phyloP scores from a whole-genome alignment of 257 asterid genomes.

The Asclepias syriaca region DNA sequence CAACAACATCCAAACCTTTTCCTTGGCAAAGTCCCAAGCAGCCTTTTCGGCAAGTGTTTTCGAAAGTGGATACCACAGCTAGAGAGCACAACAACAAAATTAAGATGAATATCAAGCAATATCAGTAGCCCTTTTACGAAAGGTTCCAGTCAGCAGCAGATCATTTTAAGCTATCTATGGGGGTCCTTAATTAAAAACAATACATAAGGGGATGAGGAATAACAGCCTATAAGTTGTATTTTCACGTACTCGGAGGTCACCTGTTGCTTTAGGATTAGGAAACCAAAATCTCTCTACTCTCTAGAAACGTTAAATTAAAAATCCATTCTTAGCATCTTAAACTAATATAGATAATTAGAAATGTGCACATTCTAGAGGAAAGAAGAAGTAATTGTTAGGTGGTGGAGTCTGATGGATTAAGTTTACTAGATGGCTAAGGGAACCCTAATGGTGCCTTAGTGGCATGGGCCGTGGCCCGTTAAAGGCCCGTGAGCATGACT shows the following conservation, averaged over 20 bases:
- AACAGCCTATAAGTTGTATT: no score
- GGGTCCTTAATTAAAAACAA: no score
- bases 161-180: no score
- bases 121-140: neutral
- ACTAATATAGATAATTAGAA: no score
- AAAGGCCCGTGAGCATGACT: no score
- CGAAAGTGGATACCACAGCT: conserved; percentile 92
- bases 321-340: no score
- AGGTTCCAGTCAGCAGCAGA: neutral
- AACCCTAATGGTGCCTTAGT: no score
- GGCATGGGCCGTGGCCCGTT: no score
- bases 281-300: no score
- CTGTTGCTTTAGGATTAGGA: neutral
- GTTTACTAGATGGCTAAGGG: no score
- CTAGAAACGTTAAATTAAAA: neutral
- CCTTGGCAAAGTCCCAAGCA: conserved; percentile 89
- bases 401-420: no score
- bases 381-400: neutral
- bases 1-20: conserved; percentile 66
- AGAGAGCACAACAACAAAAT: conserved; percentile 13
- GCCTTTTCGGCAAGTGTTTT: conserved; percentile 84
- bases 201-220: neutral
- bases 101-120: conserved; percentile 11
- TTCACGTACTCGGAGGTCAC: neutral
- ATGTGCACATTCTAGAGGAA: neutral